Evolutionary conservation across 78 protist genomes (phyloP).

Genomic region (Dictyostelium citrinum): DNA sequence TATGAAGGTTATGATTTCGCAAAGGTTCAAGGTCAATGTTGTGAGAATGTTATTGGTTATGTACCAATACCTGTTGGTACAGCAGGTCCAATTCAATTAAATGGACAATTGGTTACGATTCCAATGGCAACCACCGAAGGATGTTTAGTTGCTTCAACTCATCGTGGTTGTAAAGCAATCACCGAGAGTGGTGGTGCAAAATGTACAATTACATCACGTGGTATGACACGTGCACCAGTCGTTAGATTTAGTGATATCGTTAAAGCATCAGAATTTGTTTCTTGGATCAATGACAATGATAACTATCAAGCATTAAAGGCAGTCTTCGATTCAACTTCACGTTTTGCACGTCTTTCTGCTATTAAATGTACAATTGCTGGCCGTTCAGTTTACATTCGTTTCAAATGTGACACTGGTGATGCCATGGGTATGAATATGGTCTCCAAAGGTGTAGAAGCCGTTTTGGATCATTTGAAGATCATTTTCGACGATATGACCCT

Average conservation of each 20-base stretch:
- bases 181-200: constrained; percentile 80
- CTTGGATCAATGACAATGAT: constrained; percentile 55
- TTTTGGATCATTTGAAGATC: constrained; percentile 20
- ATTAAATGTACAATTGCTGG: constrained; percentile 75
- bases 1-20: constrained; percentile 78
- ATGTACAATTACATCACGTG: constrained; percentile 60
- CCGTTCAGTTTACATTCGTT: constrained; percentile 84
- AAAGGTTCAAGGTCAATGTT: constrained; percentile 85
- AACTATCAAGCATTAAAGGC: constrained; percentile 15
- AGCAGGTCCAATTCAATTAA: constrained; percentile 91
- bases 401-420: constrained; percentile 91
- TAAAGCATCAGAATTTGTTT: constrained; percentile 60
- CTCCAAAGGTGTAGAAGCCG: constrained; percentile 86
- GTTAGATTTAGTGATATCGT: constrained; percentile 59
- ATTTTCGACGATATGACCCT: constrained; percentile 72
- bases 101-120: constrained; percentile 73
- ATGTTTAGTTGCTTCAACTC: constrained; percentile 90
- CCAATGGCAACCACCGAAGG: constrained; percentile 98
- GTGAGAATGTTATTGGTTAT: constrained; percentile 96
- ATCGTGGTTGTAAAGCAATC: constrained; percentile 92
- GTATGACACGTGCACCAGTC: constrained; percentile 96
- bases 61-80: constrained; percentile 94
- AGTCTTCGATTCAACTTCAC: constrained; percentile 81
- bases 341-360: constrained; percentile 73
- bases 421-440: constrained; percentile 99